Evolutionary conservation across 805 yeast species (phyloP), one percentile per base, ranked within the genome.

Genomic region (Starmera caribaea): DNA sequence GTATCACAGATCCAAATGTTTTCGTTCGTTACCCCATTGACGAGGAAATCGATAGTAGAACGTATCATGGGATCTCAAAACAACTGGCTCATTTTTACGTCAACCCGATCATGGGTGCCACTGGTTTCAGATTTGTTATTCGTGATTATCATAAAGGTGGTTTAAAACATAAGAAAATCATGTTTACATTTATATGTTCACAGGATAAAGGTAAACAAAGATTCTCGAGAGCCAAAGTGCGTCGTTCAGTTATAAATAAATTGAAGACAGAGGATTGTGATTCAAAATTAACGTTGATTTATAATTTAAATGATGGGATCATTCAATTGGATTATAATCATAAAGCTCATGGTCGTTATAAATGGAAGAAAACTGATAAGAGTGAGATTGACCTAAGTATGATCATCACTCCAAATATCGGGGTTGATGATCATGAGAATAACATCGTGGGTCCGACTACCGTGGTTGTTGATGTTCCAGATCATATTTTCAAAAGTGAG

Each of bases 71-170:
- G 17, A 54, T 64, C 30, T 58, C 69, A 0, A 62, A 58, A 35
- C 50, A 55, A 30, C 47, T 68, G n/a, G 57, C 60, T 5, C 57
- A 55, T 27, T 46, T 54, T 10, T 68, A 64, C 40, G 57, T 68
- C 16, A 46, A 51, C n/a, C 72, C 73, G 6, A 41, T 68, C 30
- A 68, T 66, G 55, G 49, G 48, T 4, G 45, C 54, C 3, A 65
- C 73, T 0, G 72, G 72, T 2, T 68, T 59, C 42, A 57, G 62
- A 38, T 67, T 67, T 42, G 68, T 71, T 0, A 63, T 66, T 11
- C 54, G 73, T 38, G 73, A 68, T 44, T 66, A 60, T 44, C 73
- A 68, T 45, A 65, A 66, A 47, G 66, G 66, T 30, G 68, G 68
- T 5, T 53, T 62, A 31, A 63, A 61, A 42, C 51, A 64, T 8